Conservation (phyloP, 257 asterid species). For the Eucommia ulmoides region DNA sequence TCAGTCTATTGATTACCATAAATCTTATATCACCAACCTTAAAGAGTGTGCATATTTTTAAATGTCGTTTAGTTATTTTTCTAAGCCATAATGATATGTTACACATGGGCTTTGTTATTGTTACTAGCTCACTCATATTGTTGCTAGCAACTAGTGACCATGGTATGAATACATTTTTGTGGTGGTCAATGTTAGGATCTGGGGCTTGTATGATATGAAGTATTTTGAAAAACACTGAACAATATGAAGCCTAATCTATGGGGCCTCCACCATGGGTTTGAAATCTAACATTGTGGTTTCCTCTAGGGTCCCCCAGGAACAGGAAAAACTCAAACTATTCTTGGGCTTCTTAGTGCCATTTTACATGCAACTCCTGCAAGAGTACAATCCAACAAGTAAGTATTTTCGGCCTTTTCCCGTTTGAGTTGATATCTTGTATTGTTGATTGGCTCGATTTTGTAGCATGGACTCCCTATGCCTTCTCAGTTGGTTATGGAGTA, state of each 20-base stretch:
- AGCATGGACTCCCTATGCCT: not conserved
- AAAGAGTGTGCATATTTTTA: not conserved
- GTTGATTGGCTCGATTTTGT: not conserved
- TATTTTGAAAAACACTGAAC: too few relatives aligned
- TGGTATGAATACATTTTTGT: too few relatives aligned
- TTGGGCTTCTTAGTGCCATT: slow-evolving; percentile 90
- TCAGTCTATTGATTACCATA: not conserved
- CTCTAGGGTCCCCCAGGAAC: slow-evolving; percentile 98
- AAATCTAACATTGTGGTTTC: slow-evolving; percentile 21
- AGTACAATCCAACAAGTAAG: slow-evolving; percentile 62
- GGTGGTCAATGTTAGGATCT: too few relatives aligned
- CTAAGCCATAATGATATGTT: too few relatives aligned
- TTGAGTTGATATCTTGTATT: too few relatives aligned
- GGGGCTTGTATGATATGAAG: too few relatives aligned
- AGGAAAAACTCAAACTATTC: slow-evolving; percentile 97
- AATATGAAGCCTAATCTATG: too few relatives aligned
- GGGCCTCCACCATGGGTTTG: too few relatives aligned
- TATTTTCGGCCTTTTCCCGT: too few relatives aligned
- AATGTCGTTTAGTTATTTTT: not conserved
- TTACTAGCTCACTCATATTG: too few relatives aligned
- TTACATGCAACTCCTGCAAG: slow-evolving; percentile 97
- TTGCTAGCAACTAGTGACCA: too few relatives aligned
- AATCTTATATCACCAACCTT: not conserved
- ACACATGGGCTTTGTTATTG: too few relatives aligned
- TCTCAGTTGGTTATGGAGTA: not conserved